Base-by-base conservation (phyloP, 768 basidiomycete species). In the Boletus insuetus region DNA sequence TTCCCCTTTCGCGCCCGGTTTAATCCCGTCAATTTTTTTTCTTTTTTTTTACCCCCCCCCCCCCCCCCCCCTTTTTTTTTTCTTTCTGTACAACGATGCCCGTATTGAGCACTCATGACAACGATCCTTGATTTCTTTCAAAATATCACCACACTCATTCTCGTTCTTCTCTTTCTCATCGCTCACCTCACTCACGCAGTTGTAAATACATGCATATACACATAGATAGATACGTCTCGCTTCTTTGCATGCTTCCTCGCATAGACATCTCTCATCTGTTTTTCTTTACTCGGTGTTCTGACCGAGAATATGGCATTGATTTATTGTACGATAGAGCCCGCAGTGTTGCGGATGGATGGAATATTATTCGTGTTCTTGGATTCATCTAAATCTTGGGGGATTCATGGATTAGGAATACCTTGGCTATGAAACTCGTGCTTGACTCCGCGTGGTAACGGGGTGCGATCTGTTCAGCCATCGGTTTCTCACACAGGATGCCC, bases 161-260 rank as follows among this genome's bases (percentile, higher is more conserved):
- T 54, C 47, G 12, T 5, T 22, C 24, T 40, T 31, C 26, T 51
- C 12, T 43, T 56, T 54, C 55, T 54, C 58, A 41, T 59, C 56
- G 1, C 52, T 59, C 58, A 32, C 48, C 48, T 60, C 63, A 60
- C 68, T 69, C 69, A 65, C 59, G 65, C 67, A 70, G 50, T 63
- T 67, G 63, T 72, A 70, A 68, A 72, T 69, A 72, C 70, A 68
- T 68, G 64, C 64, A 70, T 63, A 72, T 70, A 72, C 69, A 62
- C 68, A 70, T 72, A 66, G 65, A 69, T 70, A 72, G 66, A 71
- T 68, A 37, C 53, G 52, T 32, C 38, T 42, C 53, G 17, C 40
- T 55, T 63, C 56, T 34, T 57, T 55, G 67, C 66, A 69, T 63
- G 62, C 62, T 55, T 53, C 19, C 20, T 67, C 55, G 51, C 70